Evolutionary conservation across 2,329 filamentous ascomycete genomes (phyloP).

Genomic region (Phialophora verrucosa): DNA sequence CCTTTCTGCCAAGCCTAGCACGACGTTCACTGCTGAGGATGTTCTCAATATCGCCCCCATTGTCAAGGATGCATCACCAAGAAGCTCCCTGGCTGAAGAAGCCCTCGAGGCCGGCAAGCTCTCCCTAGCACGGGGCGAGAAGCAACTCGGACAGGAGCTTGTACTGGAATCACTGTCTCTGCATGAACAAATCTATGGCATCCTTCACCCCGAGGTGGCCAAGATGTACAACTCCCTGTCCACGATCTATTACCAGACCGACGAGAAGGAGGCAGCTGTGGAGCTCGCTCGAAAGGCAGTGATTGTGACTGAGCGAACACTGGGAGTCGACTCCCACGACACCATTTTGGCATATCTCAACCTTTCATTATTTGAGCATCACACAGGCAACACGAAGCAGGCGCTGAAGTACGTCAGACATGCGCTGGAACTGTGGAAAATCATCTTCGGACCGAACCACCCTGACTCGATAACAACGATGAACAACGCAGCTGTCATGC

Average conservation of each 20-base stretch:
- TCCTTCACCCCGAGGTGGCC: conserved; percentile 94
- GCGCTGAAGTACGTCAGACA: conserved; percentile 91
- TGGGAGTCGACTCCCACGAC: conserved; percentile 91
- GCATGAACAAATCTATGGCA: conserved; percentile 98
- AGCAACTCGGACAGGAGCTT: conserved; percentile 93
- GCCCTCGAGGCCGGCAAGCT: conserved; percentile 94
- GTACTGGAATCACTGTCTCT: conserved; percentile 93
- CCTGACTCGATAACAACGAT: conserved; percentile 98
- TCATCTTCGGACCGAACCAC: conserved; percentile 91
- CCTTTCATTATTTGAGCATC: conserved; percentile 90
- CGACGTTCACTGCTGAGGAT: conserved; percentile 81
- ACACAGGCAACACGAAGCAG: conserved; percentile 83
- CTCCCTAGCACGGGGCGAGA: conserved; percentile 93
- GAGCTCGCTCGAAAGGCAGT: conserved; percentile 96
- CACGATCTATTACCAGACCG: conserved; percentile 95
- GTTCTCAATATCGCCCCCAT: conserved; percentile 92
- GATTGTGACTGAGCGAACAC: conserved; percentile 90
- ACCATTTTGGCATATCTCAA: conserved; percentile 96
- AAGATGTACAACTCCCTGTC: conserved; percentile 93
- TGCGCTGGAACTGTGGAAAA: conserved; percentile 92
- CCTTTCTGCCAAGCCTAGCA: conserved; percentile 54
- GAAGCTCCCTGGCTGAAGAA: conserved; percentile 90
- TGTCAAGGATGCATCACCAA: conserved; percentile 90
- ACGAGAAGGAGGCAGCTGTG: conserved; percentile 94
- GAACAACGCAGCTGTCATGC: conserved; percentile 98